Percentiles rank a stretch among this genome's conserved stretches.
Conservation (phyloP, 306 rosid species). For the Fagus crenata region DNA sequence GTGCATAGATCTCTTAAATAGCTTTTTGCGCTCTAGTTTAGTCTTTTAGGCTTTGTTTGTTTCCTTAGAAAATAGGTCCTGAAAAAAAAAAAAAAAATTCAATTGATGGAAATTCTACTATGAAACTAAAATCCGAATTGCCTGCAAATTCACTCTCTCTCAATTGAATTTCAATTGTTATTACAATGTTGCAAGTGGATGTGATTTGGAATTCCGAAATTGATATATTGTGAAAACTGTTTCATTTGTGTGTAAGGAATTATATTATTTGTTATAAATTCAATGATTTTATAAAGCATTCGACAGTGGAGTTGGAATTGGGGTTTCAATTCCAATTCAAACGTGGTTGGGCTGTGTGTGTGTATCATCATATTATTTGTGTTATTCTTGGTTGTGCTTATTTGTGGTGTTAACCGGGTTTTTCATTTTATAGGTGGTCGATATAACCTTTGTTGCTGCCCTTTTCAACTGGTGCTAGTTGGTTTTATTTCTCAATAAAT, state of each 20-base stretch:
- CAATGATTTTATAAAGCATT: neutral
- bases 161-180: too few species aligned
- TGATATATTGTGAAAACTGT: too few species aligned
- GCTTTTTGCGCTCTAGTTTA: too few species aligned
- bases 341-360: neutral
- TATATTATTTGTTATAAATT: neutral
- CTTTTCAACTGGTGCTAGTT: slow-evolving; percentile 9
- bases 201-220: neutral
- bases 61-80: too few species aligned
- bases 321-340: neutral
- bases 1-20: too few species aligned
- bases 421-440: slow-evolving; percentile 21
- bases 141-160: neutral
- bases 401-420: neutral
- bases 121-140: too few species aligned
- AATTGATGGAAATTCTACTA: too few species aligned
- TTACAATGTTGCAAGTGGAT: neutral
- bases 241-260: too few species aligned
- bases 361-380: neutral
- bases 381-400: neutral
- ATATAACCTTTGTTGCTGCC: slow-evolving; percentile 2
- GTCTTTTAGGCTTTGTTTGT: too few species aligned
- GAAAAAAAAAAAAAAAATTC: too few species aligned
- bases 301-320: neutral
- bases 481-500: neutral